These are phyloP conservation scores for Dioscorea alata DNA, from an alignment of 106 monocot species.

Conservation along the genomic window DNA sequence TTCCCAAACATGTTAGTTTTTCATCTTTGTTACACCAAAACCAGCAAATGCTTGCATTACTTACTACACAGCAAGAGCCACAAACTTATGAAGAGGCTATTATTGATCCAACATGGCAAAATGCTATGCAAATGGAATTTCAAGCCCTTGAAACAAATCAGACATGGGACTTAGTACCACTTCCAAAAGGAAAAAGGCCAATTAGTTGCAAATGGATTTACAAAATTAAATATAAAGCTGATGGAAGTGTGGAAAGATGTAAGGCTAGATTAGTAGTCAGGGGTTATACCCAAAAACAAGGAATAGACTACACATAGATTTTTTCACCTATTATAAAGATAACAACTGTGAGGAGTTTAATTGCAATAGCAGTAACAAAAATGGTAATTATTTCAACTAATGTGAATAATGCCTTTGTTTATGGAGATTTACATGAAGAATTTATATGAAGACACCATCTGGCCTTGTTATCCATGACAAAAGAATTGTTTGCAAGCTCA, in stretches of 20 bases:
- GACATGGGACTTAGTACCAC: no score
- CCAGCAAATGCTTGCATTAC: not conserved
- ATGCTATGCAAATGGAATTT: not conserved
- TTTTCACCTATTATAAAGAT: no score
- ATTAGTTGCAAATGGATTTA: no score
- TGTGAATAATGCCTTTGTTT: no score
- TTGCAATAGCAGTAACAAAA: not conserved
- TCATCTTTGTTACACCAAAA: not conserved
- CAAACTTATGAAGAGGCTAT: not conserved
- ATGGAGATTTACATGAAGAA: conserved; percentile 3
- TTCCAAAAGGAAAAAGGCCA: no score
- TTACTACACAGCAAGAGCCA: not conserved
- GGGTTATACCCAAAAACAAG: no score
- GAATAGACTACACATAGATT: no score
- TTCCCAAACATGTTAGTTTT: no score
- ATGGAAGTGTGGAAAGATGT: no score
- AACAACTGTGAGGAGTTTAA: not conserved
- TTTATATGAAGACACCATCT: not conserved
- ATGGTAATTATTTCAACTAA: not conserved
- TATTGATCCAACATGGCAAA: not conserved
- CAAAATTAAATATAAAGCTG: no score
- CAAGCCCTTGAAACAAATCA: not conserved
- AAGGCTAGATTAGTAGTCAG: no score
- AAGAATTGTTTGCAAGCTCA: not conserved
- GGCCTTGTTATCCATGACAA: not conserved